These are phyloP conservation scores for Dionaea muscipula DNA, from an alignment of 179 eudicot species.

Conservation along the genomic window DNA sequence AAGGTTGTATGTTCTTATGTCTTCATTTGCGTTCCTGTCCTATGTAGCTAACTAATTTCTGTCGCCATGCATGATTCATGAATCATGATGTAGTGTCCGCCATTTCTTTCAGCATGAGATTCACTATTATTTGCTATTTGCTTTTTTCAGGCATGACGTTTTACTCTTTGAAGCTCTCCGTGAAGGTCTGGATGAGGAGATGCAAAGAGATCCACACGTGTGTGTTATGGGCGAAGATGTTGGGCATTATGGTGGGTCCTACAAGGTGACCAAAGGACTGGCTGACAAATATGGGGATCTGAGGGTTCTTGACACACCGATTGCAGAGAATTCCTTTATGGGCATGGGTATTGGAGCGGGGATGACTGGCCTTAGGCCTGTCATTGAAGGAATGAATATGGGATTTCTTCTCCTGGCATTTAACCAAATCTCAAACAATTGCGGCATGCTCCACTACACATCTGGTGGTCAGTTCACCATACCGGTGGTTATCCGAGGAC, in stretches of 20 bases:
- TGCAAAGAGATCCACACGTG: constrained; percentile 73
- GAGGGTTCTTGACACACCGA: constrained; percentile 86
- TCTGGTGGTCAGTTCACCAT: constrained; percentile 94
- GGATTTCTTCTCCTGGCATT: constrained; percentile 90
- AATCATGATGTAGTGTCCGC: no score
- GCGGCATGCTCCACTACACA: constrained; percentile 98
- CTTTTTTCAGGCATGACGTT: constrained; percentile 58
- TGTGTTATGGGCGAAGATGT: constrained; percentile 94
- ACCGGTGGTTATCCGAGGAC: constrained; percentile 85
- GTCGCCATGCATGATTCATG: no score
- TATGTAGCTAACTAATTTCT: no score
- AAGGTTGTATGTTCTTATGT: no score
- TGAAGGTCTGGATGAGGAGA: constrained; percentile 92
- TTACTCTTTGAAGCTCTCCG: constrained; percentile 84
- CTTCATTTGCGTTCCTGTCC: no score
- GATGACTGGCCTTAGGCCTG: constrained; percentile 87
- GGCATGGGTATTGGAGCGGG: constrained; percentile 96
- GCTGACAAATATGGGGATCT: constrained; percentile 74
- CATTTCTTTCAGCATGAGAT: no score
- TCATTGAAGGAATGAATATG: constrained; percentile 94
- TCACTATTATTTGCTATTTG: not conserved
- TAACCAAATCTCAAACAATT: constrained; percentile 90
- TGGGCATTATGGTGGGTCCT: constrained; percentile 93
- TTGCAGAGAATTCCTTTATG: constrained; percentile 89
- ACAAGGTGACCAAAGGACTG: constrained; percentile 78